A percentile compares a stretch with the other conserved stretches of the same genome.
Evolutionary conservation across 345 rosid species (phyloP).

Genomic region (Conringia planisiliqua): DNA sequence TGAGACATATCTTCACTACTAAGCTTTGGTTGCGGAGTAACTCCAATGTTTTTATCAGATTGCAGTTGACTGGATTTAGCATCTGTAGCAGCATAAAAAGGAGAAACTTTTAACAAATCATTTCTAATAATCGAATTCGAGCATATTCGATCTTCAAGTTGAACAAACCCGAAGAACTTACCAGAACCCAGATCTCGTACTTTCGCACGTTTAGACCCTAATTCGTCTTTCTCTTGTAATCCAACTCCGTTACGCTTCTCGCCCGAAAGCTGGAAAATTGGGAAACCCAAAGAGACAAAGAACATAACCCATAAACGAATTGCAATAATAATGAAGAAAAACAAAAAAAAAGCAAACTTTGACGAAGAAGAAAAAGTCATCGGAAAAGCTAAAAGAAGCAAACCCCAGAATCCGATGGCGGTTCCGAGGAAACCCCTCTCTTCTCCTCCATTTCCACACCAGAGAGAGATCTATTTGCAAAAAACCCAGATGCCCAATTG

Average conservation of each 20-base stretch:
- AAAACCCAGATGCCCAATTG: constrained; percentile 11
- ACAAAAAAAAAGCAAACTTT: neutral
- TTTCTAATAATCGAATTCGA: neutral
- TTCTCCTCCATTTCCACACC: constrained; percentile 26
- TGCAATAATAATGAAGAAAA: neutral
- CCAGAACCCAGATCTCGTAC: constrained; percentile 28
- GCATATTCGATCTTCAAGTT: too few species aligned
- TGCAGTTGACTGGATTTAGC: neutral
- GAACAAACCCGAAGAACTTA: neutral
- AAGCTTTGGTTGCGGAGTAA: constrained; percentile 6
- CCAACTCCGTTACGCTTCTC: constrained; percentile 37
- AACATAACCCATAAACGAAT: constrained; percentile 13
- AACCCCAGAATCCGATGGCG: constrained; percentile 35
- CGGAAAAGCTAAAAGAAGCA: neutral
- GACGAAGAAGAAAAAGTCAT: constrained; percentile 15
- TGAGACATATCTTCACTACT: constrained; percentile 2
- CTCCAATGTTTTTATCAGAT: constrained; percentile 1
- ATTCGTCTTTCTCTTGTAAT: constrained; percentile 24
- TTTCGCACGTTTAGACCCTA: constrained; percentile 33
- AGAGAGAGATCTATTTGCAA: neutral
- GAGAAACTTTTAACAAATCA: neutral
- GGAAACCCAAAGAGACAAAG: constrained; percentile 3
- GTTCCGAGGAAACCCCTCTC: constrained; percentile 20
- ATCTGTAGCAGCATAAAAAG: constrained; percentile 6
- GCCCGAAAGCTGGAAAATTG: constrained; percentile 32